Evolutionary conservation across 495 filamentous ascomycete species (phyloP).

Genomic region (Mycothermus thermophilus): DNA sequence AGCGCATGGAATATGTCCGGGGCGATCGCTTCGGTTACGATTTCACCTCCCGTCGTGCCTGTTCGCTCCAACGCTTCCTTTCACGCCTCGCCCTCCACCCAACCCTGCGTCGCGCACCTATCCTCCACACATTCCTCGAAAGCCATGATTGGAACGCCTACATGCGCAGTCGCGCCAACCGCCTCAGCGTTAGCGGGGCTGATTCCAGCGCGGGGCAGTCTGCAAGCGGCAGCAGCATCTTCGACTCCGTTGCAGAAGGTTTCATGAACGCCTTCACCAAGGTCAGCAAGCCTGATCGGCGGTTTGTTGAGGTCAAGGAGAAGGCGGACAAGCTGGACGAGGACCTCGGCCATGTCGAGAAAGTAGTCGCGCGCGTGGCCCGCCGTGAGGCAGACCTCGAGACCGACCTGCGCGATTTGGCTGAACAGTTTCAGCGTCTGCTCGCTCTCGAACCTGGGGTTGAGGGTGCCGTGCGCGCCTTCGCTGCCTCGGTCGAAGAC

Average conservation of each 20-base stretch:
- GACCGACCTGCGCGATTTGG: slow-evolving; percentile 75
- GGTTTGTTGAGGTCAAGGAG: slow-evolving; percentile 88
- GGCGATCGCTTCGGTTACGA: slow-evolving; percentile 90
- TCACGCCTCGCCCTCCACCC: slow-evolving; percentile 79
- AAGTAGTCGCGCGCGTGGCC: slow-evolving; percentile 78
- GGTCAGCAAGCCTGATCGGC: slow-evolving; percentile 84
- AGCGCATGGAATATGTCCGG: slow-evolving; percentile 96
- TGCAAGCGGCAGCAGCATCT: slow-evolving; percentile 46
- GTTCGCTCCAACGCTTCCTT: slow-evolving; percentile 85
- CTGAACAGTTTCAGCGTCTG: slow-evolving; percentile 86
- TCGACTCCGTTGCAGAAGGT: slow-evolving; percentile 89
- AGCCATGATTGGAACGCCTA: slow-evolving; percentile 89
- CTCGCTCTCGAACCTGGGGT: slow-evolving; percentile 81
- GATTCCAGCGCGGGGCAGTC: slow-evolving; percentile 9
- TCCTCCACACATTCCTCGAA: slow-evolving; percentile 83
- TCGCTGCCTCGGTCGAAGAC: slow-evolving; percentile 74
- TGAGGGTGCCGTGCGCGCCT: slow-evolving; percentile 62
- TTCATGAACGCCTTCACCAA: slow-evolving; percentile 96
- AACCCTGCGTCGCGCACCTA: slow-evolving; percentile 64
- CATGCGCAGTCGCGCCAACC: slow-evolving; percentile 62
- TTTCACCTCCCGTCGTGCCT: slow-evolving; percentile 79
- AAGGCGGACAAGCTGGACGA: slow-evolving; percentile 92
- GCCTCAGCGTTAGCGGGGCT: slow-evolving; percentile 38
- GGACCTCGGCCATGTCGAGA: slow-evolving; percentile 83
- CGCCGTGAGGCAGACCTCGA: slow-evolving; percentile 83